Base-by-base conservation (phyloP, 2,329 filamentous ascomycete genomes). In the Colletotrichum graminicola region DNA sequence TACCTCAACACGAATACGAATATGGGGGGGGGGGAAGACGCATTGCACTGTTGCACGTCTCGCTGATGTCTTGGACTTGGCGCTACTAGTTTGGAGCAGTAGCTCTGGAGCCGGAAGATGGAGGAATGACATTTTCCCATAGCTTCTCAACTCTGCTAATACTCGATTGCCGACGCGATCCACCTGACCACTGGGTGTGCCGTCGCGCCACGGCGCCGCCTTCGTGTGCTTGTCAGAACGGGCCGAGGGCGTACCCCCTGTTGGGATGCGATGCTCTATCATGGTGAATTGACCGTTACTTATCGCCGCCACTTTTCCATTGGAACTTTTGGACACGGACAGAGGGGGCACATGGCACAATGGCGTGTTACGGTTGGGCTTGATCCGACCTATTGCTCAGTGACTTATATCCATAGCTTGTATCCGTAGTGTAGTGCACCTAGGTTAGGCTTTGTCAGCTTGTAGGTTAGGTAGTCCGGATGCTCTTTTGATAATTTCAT, bases 1-100 rank as follows among this genome's bases (percentile, higher is more conserved):
- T 21, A 6, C 21, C 18, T 32, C 45, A 71, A 71, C 55, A 49
- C 67, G 71, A 73, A 73, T 73, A 73, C 67, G 71, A 73, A 67
- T 12, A 51, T 52, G 67, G 63, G 62, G 63, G 60, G 52, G 67
- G 63, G n/a, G n/a, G 62, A 59, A 45, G 52, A 43, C 34, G 32
- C 36, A 52, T n/a, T 26, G 62, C 39, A 45, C 43, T 32, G 54
- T 61, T 56, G 26, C 36, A 54, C 29, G 63, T 52, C 60, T 43
- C 32, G 11, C 21, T 29, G 34, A 7, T 34, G 10, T 18, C 57
- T 57, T 29, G 26, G 52, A 51, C 60, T 64, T 45, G n/a, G 43
- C 51, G 52, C 61, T 52, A 34, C 45, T 23, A 29, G 36, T 36
- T 41, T 16, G 45, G 43, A 55, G 21, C 29, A 56, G 26, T 51